Conservation (phyloP, 768 basidiomycete species). For the Rhodotorula taiwanensis region DNA sequence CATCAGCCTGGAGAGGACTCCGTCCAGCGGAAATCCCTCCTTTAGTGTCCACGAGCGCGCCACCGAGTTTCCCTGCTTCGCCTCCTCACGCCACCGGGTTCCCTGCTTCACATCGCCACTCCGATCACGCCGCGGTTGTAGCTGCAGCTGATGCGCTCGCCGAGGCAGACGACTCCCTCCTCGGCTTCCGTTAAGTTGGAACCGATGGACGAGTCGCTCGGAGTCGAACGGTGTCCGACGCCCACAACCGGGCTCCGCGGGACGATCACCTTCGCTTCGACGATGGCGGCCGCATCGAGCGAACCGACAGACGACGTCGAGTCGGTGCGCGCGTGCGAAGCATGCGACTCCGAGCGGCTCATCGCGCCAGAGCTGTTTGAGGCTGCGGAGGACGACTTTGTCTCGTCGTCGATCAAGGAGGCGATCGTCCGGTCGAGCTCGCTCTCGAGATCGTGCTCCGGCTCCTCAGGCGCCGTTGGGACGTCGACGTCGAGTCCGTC, state of each 20-base stretch:
- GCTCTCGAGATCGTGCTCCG: slow-evolving; percentile 6
- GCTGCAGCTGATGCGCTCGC: slow-evolving; percentile 23
- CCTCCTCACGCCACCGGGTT: neutral
- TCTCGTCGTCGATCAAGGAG: slow-evolving; percentile 2
- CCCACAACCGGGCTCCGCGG: neutral
- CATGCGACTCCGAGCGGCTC: too few species aligned
- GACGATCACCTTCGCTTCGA: neutral
- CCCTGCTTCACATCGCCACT: slow-evolving; percentile 25
- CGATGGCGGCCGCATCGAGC: neutral
- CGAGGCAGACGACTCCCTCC: slow-evolving; percentile 26
- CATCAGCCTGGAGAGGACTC: too few species aligned
- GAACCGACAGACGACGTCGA: slow-evolving; percentile 8
- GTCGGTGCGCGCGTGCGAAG: neutral
- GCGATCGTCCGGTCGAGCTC: slow-evolving; percentile 29
- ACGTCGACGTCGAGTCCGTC: neutral
- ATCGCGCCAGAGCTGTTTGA: neutral
- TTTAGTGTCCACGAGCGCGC: too few species aligned
- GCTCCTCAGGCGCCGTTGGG: neutral
- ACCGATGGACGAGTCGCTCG: neutral
- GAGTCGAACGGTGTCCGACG: slow-evolving; percentile 11
- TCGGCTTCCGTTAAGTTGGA: slow-evolving; percentile 10
- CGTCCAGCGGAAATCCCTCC: too few species aligned
- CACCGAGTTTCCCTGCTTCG: neutral
- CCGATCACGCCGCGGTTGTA: slow-evolving; percentile 32
- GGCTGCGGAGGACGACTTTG: neutral